Evolutionary conservation across 306 rosid species (phyloP).

Genomic region (Glycine latifolia): DNA sequence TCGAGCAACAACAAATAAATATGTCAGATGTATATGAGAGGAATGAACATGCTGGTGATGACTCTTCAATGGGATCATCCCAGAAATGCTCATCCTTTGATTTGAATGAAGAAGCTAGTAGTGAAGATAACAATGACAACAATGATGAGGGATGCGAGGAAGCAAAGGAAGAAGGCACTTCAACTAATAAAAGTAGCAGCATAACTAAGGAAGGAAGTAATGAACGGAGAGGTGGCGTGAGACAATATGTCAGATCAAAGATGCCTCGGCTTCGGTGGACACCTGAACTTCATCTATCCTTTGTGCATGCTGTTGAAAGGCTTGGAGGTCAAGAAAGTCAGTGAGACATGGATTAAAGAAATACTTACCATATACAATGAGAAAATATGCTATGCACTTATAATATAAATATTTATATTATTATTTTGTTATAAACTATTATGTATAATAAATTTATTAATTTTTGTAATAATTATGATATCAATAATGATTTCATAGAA

Average conservation of each 20-base stretch:
- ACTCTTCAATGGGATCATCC: slow-evolving; percentile 53
- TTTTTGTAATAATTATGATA: too few relatives aligned
- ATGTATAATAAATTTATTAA: too few relatives aligned
- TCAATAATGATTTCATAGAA: too few relatives aligned
- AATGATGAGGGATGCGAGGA: slow-evolving; percentile 23
- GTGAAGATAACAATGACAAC: slow-evolving; percentile 33
- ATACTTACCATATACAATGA: background rate
- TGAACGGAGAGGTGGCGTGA: slow-evolving; percentile 56
- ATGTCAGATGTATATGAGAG: slow-evolving; percentile 53
- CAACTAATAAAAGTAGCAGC: slow-evolving; percentile 40
- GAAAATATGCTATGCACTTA: too few relatives aligned
- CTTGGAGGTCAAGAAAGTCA: slow-evolving; percentile 94
- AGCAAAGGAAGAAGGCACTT: slow-evolving; percentile 37
- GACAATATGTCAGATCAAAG: slow-evolving; percentile 83
- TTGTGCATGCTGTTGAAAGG: slow-evolving; percentile 80
- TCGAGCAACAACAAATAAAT: slow-evolving; percentile 10
- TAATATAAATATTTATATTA: too few relatives aligned
- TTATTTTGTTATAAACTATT: too few relatives aligned
- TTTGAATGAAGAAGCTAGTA: slow-evolving; percentile 71
- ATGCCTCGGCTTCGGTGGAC: slow-evolving; percentile 95
- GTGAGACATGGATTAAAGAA: slow-evolving; percentile 24
- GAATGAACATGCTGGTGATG: slow-evolving; percentile 43
- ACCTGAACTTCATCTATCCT: slow-evolving; percentile 83
- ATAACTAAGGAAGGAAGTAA: slow-evolving; percentile 42
- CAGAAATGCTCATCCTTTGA: slow-evolving; percentile 65